Base-by-base conservation (phyloP, 2,329 filamentous ascomycete species). In the Beauveria sp. region DNA sequence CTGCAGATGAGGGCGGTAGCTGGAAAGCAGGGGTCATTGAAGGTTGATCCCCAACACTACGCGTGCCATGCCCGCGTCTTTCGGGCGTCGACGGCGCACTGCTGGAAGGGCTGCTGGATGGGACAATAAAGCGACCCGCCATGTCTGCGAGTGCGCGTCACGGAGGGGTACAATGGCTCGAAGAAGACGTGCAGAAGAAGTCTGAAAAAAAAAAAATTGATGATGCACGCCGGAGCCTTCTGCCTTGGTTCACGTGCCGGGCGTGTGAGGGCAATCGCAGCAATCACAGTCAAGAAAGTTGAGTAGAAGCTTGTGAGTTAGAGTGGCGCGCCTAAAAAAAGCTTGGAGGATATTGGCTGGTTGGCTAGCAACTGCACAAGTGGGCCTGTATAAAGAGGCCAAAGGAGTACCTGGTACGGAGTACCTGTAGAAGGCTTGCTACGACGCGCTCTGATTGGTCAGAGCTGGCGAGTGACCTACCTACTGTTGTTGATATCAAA, bases 11-110 rank as follows among this genome's bases (percentile, higher is more conserved):
- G 1, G 78, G 78, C 12, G 81, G 80, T 10, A 81, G 80, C 30
- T 77, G 77, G 0, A 77, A 81, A 20, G 77, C 78, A 5, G 82
- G 81, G 2, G 82, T 84, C 2, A 80, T 83, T 43, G 81, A 79
- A 7, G 80, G 79, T 55, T 76, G 73, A 9, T 79, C 74, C 62
- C 70, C 76, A 44, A 76, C 75, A 43, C 71, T 71, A 46, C 76
- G 78, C 47, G 72, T 67, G 43, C 71, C 75, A 22, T 71, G 69
- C 34, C 66, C 65, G 59, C 67, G 69, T 61, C 75, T 73, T 26
- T 80, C 78, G 3, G 81, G 81, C 2, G 81, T 84, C 22, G 79
- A 77, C 1, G 80, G 81, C 58, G 74, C 73, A 34, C 76, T 76
- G 64, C 71, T 77, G 47, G 69, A 66, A 61, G 73, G 73, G 52